These are phyloP conservation scores for Yamadazyma paraphyllophila DNA, from an alignment of 805 yeast species.

Conservation along the genomic window DNA sequence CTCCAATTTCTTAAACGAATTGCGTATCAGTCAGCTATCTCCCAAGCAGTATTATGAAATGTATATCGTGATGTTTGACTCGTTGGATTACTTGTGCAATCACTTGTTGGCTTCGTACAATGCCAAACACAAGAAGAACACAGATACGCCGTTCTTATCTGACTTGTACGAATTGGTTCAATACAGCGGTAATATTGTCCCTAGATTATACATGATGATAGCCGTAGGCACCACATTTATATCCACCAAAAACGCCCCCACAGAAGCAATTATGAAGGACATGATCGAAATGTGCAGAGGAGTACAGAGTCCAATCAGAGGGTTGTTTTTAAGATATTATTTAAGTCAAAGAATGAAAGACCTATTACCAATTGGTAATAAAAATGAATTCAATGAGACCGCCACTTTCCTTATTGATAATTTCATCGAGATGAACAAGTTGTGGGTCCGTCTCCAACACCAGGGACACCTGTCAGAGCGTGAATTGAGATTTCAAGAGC, in stretches of 20 bases:
- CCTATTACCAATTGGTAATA: slow-evolving; percentile 45
- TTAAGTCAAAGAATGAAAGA: slow-evolving; percentile 80
- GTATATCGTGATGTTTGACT: slow-evolving; percentile 80
- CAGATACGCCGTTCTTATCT: slow-evolving; percentile 48
- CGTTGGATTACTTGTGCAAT: slow-evolving; percentile 63
- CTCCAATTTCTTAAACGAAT: slow-evolving; percentile 74
- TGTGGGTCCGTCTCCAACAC: slow-evolving; percentile 96
- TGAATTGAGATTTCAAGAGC: slow-evolving; percentile 67
- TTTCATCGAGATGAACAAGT: slow-evolving; percentile 94
- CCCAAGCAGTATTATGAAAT: slow-evolving; percentile 95
- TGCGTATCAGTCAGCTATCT: slow-evolving; percentile 68
- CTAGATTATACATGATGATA: slow-evolving; percentile 89
- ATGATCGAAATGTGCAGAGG: slow-evolving; percentile 98
- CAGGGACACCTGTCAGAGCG: slow-evolving; percentile 90
- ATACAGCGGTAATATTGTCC: slow-evolving; percentile 90
- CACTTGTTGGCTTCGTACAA: slow-evolving; percentile 69
- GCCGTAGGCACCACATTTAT: slow-evolving; percentile 91
- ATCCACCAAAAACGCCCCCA: slow-evolving; percentile 74
- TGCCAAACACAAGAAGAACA: slow-evolving; percentile 49
- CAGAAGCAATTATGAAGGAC: slow-evolving; percentile 84
- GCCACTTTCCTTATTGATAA: slow-evolving; percentile 79
- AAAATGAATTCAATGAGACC: slow-evolving; percentile 55
- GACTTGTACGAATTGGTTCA: slow-evolving; percentile 94
- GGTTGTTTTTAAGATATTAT: slow-evolving; percentile 86
- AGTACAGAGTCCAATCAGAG: slow-evolving; percentile 92